Evolutionary conservation across 352 stramenopile species (phyloP).

Genomic region (Phytopythium delawarense): DNA sequence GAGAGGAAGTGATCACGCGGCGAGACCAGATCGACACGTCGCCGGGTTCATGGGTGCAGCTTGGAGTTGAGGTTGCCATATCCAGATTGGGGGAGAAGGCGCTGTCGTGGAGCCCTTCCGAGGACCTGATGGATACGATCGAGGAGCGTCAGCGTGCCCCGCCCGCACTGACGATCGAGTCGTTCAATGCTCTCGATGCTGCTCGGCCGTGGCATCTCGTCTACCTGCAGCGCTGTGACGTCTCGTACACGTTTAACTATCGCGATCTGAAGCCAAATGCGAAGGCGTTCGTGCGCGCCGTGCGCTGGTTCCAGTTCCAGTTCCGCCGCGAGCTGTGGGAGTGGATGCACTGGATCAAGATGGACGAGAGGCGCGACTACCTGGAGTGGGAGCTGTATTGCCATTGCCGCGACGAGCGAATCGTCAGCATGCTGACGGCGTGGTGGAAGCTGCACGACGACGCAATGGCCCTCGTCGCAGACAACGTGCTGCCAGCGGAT

Average conservation of each 20-base stretch:
- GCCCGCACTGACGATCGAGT: not conserved
- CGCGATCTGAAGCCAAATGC: not conserved
- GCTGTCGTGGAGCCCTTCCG: slow-evolving; percentile 1
- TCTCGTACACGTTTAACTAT: slow-evolving; percentile 1
- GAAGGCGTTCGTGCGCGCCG: not conserved
- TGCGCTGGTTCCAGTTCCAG: not conserved
- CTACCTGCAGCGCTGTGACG: not conserved
- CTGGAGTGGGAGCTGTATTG: not conserved
- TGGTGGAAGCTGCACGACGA: not conserved
- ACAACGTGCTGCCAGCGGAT: not conserved
- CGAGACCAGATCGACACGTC: slow-evolving; percentile 2
- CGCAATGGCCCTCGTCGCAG: not conserved
- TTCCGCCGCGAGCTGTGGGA: slow-evolving; percentile 5
- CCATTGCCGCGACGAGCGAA: not conserved
- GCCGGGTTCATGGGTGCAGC: not conserved
- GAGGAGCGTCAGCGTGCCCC: not conserved
- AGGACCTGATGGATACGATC: not conserved
- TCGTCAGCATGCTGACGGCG: not conserved
- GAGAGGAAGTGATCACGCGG: not conserved
- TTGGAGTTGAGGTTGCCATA: not conserved
- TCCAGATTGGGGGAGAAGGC: not conserved
- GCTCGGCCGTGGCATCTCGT: slow-evolving; percentile 1
- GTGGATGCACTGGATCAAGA: slow-evolving; percentile 3
- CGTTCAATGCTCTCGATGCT: not conserved
- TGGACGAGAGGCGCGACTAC: not conserved